Evolutionary conservation across 1,284 basidiomycete species (phyloP).

Genomic region (Agaricales sp.): DNA sequence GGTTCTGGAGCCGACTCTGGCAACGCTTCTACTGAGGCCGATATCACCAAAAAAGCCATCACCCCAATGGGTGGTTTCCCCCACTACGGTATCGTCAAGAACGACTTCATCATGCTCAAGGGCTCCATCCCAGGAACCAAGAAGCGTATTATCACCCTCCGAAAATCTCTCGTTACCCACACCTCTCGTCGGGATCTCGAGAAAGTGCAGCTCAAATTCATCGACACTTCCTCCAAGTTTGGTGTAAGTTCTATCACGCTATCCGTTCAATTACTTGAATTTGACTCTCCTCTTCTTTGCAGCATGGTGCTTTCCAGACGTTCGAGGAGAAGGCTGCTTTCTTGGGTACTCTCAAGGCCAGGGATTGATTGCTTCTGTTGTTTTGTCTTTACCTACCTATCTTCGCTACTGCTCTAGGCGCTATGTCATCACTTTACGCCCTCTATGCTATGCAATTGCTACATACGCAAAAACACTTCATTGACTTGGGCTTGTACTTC

Average conservation of each 20-base stretch:
- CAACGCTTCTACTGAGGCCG: slow-evolving; percentile 91
- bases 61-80: slow-evolving; percentile 99
- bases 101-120: slow-evolving; percentile 96
- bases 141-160: slow-evolving; percentile 94
- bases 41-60: slow-evolving; percentile 91
- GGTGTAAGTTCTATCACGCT: slow-evolving; percentile 43
- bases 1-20: slow-evolving; percentile 71
- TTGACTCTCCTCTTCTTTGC: slow-evolving; percentile 14
- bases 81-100: slow-evolving; percentile 97
- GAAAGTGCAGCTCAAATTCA: slow-evolving; percentile 98
- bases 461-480: background rate
- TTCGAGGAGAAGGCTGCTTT: slow-evolving; percentile 92
- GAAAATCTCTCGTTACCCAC: slow-evolving; percentile 84
- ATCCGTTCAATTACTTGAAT: background rate
- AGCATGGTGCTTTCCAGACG: slow-evolving; percentile 95
- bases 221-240: slow-evolving; percentile 96
- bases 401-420: slow-evolving; percentile 7
- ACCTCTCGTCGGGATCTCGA: slow-evolving; percentile 86
- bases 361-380: slow-evolving; percentile 9
- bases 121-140: slow-evolving; percentile 92
- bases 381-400: slow-evolving; percentile 23
- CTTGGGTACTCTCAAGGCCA: slow-evolving; percentile 81
- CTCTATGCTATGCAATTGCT: slow-evolving; percentile 22
- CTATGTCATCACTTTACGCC: slow-evolving; percentile 22
- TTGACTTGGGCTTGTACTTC: too few relatives aligned